Conservation (phyloP, 192 early-diverging fungal genomes). For the Radiomyces spectabilis region DNA sequence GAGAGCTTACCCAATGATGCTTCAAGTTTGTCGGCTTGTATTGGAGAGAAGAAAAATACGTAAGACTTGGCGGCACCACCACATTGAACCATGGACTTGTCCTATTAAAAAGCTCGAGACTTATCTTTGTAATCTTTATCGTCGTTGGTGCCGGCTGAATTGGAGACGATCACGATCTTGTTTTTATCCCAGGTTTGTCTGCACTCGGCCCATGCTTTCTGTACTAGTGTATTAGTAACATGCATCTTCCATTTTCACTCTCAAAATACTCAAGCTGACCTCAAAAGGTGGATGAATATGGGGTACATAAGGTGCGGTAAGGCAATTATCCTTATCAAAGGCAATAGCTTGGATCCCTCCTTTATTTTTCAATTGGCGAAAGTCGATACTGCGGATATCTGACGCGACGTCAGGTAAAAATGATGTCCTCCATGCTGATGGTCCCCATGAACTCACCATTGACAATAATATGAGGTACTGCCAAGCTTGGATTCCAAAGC, state of each 20-base stretch:
- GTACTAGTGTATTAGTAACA: too few relatives aligned
- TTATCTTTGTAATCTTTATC: slow-evolving; percentile 48
- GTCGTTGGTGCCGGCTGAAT: slow-evolving; percentile 82
- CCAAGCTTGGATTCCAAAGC: slow-evolving; percentile 55
- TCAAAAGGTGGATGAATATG: slow-evolving; percentile 64
- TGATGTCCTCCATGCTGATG: not conserved
- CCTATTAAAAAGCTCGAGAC: not conserved
- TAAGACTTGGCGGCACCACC: too few relatives aligned
- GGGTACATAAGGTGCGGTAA: slow-evolving; percentile 76
- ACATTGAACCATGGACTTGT: too few relatives aligned
- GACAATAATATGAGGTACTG: slow-evolving; percentile 71
- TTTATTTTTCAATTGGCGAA: slow-evolving; percentile 37
- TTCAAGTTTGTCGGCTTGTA: slow-evolving; percentile 36
- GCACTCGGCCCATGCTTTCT: slow-evolving; percentile 63
- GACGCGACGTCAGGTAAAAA: not conserved
- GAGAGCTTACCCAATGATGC: slow-evolving; percentile 28
- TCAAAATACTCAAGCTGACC: slow-evolving; percentile 13
- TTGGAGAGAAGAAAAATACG: not conserved
- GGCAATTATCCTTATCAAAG: slow-evolving; percentile 97
- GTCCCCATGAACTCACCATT: slow-evolving; percentile 30
- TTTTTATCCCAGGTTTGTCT: slow-evolving; percentile 49
- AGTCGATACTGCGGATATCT: slow-evolving; percentile 69
- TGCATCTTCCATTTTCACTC: not conserved
- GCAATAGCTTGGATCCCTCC: slow-evolving; percentile 66
- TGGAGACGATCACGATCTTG: slow-evolving; percentile 79